Evolutionary conservation across 441 rosid species (phyloP), one percentile per base, ranked within the genome.

Genomic region (Erysimum pusillum): DNA sequence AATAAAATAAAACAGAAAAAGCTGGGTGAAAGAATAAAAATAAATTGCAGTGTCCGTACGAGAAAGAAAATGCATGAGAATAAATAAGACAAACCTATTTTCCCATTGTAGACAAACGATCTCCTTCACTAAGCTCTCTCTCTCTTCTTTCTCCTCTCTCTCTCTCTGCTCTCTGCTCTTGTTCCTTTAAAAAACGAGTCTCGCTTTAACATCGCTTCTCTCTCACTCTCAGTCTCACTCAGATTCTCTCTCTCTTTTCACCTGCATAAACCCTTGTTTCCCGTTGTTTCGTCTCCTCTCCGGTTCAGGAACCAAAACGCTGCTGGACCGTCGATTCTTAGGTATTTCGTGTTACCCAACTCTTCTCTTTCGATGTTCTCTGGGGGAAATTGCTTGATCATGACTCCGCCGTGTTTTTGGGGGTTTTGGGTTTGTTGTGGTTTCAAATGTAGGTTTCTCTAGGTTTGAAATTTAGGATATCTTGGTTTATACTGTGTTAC

Each of bases 241-340:
- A 32, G 69, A 75, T 58, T 53, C 36, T 67, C 61, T 28, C 61
- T 36, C 38, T 59, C 62, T 67, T 52, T 38, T 17, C 62, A 2
- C 62, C 68, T 62, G 2, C 48, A 56, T 54, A 59, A 70, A 63
- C 75, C 75, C 63, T 76, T 32, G 49, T 51, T 22, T 45, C 31
- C 41, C 54, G 18, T 22, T 51, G 69, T 49, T 35, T 53, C 54
- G 28, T 64, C 15, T 67, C 62, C 45, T 61, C 64, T 61, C 59
- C 20, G 58, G 49, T 46, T 75, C 32, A 15, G 61, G 18, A 39
- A 35, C 39, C 49, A 52, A 52, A 25, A 25, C 28, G 28, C 52
- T 7, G 52, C 22, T 15, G 52, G 17, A 15, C 20, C 34, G 14
- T 53, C 60, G 38, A 54, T 54, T 54, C 60, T 28, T 28, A 28